Evolutionary conservation across 345 rosid genomes (phyloP).

Genomic region (Cardamine occulta): DNA sequence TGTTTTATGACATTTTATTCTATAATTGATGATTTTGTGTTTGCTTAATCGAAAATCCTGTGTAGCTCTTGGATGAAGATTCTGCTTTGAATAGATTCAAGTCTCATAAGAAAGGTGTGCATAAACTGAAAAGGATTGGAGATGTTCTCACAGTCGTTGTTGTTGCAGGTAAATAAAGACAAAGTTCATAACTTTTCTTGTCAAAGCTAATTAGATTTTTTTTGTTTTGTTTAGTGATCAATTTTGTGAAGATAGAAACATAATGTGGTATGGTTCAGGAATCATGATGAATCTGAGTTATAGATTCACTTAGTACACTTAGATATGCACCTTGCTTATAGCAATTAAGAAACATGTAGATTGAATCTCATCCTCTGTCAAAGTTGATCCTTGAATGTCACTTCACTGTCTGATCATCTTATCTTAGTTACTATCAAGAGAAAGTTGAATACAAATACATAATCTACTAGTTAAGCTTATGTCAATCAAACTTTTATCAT

Average conservation of each 20-base stretch:
- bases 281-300: background rate
- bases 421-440: background rate
- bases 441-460: background rate
- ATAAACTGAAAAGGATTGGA: slow-evolving; percentile 60
- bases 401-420: background rate
- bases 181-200: background rate
- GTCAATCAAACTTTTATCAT: background rate
- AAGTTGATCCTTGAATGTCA: background rate
- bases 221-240: background rate
- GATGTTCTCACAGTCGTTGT: slow-evolving; percentile 74
- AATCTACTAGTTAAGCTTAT: background rate
- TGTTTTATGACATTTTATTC: background rate
- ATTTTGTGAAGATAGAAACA: background rate
- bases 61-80: slow-evolving; percentile 81
- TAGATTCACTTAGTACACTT: too few species aligned
- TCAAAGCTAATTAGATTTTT: background rate
- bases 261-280: slow-evolving; percentile 2
- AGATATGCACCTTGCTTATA: background rate
- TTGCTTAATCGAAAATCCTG: background rate
- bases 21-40: background rate
- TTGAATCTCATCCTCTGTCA: background rate
- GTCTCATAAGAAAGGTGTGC: slow-evolving; percentile 64
- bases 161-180: slow-evolving; percentile 61
- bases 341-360: background rate
- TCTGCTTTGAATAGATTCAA: slow-evolving; percentile 68